Conservation (phyloP, 2,329 filamentous ascomycete species). For the Aspergillus fructus region DNA sequence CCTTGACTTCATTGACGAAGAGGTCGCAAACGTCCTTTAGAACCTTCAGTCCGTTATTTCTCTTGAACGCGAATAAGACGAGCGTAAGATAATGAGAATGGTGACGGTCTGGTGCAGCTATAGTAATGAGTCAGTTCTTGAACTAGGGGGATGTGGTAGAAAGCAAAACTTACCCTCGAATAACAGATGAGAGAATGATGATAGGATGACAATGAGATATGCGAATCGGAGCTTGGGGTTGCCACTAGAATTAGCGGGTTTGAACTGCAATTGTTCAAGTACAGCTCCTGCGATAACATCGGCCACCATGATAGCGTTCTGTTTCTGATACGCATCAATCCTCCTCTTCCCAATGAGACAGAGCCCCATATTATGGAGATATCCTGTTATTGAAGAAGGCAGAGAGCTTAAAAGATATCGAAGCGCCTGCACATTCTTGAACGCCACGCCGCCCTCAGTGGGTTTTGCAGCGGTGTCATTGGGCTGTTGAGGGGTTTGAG, state of each 20-base stretch:
- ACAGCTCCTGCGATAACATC: conserved; percentile 71
- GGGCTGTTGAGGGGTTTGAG: conserved; percentile 14
- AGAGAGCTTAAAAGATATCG: conserved; percentile 75
- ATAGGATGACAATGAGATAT: conserved; percentile 79
- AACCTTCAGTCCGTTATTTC: conserved; percentile 70
- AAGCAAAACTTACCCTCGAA: conserved; percentile 59
- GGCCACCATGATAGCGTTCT: conserved; percentile 61
- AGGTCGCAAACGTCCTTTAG: conserved; percentile 70
- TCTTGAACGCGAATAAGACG: conserved; percentile 83
- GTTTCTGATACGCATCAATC: conserved; percentile 62
- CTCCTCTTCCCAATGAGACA: conserved; percentile 73
- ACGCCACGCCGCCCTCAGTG: conserved; percentile 41
- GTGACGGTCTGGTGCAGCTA: conserved; percentile 50
- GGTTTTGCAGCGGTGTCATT: conserved; percentile 24
- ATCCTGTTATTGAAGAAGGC: conserved; percentile 75
- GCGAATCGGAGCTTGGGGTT: conserved; percentile 65
- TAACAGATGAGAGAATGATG: conserved; percentile 74
- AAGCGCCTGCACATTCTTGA: conserved; percentile 77
- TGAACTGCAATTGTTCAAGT: conserved; percentile 63
- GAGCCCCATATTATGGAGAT: conserved; percentile 84
- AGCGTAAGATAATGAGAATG: conserved; percentile 60
- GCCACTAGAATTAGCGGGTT: conserved; percentile 45
- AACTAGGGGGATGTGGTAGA: neutral
- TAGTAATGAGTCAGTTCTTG: conserved; percentile 3
- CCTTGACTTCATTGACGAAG: conserved; percentile 62